Evolutionary conservation across 352 stramenopile genomes (phyloP).

Genomic region (Globisporangium recalcitrans): DNA sequence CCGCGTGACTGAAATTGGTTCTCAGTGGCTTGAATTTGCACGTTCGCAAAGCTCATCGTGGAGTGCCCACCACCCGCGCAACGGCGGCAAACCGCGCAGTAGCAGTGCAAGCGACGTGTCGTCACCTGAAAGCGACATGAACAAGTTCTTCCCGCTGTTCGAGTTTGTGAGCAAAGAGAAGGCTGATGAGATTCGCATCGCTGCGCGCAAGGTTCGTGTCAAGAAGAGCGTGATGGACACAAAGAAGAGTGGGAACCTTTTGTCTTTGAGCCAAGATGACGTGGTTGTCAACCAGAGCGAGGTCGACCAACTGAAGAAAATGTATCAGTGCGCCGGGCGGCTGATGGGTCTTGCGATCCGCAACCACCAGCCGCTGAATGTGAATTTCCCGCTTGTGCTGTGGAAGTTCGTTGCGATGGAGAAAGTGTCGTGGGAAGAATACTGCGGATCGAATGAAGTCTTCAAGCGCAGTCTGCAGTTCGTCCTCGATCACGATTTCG

Average conservation of each 20-base stretch:
- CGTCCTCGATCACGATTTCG: constrained; percentile 65
- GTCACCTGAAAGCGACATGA: constrained; percentile 21
- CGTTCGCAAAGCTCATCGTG: constrained; percentile 25
- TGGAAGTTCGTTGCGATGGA: constrained; percentile 66
- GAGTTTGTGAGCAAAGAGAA: constrained; percentile 28
- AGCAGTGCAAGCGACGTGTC: not conserved
- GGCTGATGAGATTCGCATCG: constrained; percentile 33
- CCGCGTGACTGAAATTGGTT: constrained; percentile 53
- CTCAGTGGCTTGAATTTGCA: constrained; percentile 55
- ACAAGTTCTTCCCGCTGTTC: constrained; percentile 55
- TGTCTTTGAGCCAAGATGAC: constrained; percentile 36
- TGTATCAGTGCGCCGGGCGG: constrained; percentile 60
- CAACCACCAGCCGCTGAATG: constrained; percentile 58
- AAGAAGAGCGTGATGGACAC: constrained; percentile 29
- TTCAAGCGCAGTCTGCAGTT: constrained; percentile 61
- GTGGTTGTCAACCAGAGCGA: constrained; percentile 33
- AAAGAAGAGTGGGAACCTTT: constrained; percentile 27
- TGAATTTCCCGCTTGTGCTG: constrained; percentile 52
- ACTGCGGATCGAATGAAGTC: constrained; percentile 47
- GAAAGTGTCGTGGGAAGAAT: constrained; percentile 50
- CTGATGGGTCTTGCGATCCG: constrained; percentile 66
- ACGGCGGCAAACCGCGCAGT: not conserved
- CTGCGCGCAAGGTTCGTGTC: constrained; percentile 22
- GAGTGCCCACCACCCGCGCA: constrained; percentile 13
- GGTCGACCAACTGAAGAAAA: constrained; percentile 38